Base-by-base conservation (phyloP, 164 flowering plant species). In the Tinospora cordifolia region DNA sequence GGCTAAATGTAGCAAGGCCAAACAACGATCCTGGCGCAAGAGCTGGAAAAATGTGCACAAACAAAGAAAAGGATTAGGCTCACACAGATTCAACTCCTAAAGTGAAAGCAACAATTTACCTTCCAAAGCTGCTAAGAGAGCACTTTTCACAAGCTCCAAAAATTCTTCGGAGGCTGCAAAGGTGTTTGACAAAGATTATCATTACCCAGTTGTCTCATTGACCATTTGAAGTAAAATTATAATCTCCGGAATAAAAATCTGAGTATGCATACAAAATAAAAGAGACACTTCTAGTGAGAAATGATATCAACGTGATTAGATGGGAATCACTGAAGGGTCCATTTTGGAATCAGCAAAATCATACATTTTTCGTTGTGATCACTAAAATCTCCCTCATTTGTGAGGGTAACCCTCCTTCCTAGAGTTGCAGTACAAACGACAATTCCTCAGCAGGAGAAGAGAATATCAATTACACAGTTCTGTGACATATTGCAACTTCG, bases 1-100 rank as follows among this genome's bases (percentile, higher is more conserved):
- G 96, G 88, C 99, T 90, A 79, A 95, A 95, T 39, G 93, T 92
- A 75, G 90, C 92, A 75, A 95, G 92, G 19, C 99, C 99, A 81
- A 94, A 94, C 63, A 95, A 78, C 13, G 99, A 80, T 65, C 99
- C 98, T 44, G 97, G 93, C 40, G 78, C 86, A 72, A 95, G 91
- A 85, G 94, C 99, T 92, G 79, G 72, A 66, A 76, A 51, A 38
- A 36, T 54, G 69, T 36, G 41, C 24, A 65, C 41, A 26, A 59
- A 15, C 24, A 46, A 63, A 38, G 19, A 39, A 38, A 51, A 40
- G 30, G 13, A 36, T 63, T 25, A 66, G 72, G 63, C 5, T 63
- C 65, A 51, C 10, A 27, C 71, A 39, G 25, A 25, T n/a, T 63
- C 9, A 72, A 40, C 21, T 22, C 14, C 25, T 41, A 22, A 14